Evolutionary conservation across 2,329 filamentous ascomycete genomes (phyloP), one percentile per base, ranked within the genome.

Genomic region (Escovopsis weberi): DNA sequence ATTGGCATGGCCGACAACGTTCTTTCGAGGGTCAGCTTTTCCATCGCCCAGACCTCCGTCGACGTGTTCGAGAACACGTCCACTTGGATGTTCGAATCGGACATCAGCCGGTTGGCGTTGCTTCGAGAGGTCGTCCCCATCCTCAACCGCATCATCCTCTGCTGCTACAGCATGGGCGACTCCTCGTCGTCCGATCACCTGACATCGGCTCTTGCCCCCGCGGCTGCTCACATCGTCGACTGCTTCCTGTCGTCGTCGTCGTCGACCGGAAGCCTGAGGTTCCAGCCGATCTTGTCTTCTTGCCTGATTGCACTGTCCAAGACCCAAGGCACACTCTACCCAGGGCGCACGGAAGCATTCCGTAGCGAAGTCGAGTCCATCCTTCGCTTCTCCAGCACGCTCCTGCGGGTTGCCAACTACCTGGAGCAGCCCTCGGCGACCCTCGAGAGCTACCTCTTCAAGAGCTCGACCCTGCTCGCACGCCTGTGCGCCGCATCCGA

Each of bases 41-140:
- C 80, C 4, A 82, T 89, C 52, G 80, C 81, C 6, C 79, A 83
- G 50, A 80, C 80, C 2, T 71, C 85, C 48, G 73, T 93, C 23
- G 87, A 94, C 54, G 75, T 93, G 6, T 82, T 93, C 51, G 87
- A 94, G 62, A 91, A 82, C 59, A 84, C 82, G 33, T 75, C 78
- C 28, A 86, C 80, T 5, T 98, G 89, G 91, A 81, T 80, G 50
- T 95, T 93, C 57, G 69, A 74, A 6, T 70, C 74, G 2, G 70
- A 77, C 10, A 67, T 78, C 26, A 80, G 88, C 50, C 78, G 81
- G 37, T 74, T 78, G 40, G 68, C 78, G 43, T 72, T 95, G 39
- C 75, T 85, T 45, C 70, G 72, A 15, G 70, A 71, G 36, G 75
- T 94, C 26, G 72, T 85, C 26, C 70, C 70, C 5, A 73, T 81